A percentile compares a stretch with the other conserved stretches of the same genome.
These are phyloP conservation scores for Corchorus capsularis DNA, from an alignment of 345 rosid species.

Conservation along the genomic window DNA sequence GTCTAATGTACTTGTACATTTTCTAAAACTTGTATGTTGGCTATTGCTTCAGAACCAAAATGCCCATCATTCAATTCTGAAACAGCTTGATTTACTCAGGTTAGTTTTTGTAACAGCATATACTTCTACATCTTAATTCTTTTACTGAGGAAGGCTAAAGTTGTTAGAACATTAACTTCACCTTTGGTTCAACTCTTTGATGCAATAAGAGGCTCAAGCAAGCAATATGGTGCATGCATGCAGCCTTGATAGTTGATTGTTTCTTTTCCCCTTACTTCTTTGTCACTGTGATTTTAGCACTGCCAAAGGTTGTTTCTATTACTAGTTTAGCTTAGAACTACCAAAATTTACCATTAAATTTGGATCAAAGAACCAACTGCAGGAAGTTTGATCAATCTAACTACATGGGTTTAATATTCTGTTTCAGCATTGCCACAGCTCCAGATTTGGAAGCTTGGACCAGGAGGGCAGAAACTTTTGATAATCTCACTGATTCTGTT, in stretches of 20 bases:
- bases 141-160: not conserved
- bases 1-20: conserved; percentile 6
- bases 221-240: not conserved
- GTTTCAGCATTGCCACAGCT: conserved; percentile 67
- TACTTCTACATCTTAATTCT: not conserved
- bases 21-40: conserved; percentile 21
- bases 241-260: conserved; percentile 4
- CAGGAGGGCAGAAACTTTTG: conserved; percentile 73
- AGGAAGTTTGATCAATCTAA: conserved; percentile 18
- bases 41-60: conserved; percentile 76
- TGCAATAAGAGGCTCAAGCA: conserved; percentile 10
- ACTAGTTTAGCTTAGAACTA: not conserved
- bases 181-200: not conserved
- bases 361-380: conserved; percentile 1
- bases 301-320: not conserved
- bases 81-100: conserved; percentile 74
- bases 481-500: conserved; percentile 58
- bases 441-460: conserved; percentile 83
- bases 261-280: not conserved
- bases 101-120: conserved; percentile 33
- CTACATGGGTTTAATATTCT: conserved; percentile 20
- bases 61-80: conserved; percentile 78
- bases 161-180: not conserved
- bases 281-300: conserved; percentile 3
- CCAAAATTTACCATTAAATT: conserved; percentile 14